Evolutionary conservation across 768 basidiomycete species (phyloP), one percentile per base, ranked within the genome.

Genomic region (Amanita jacksonii): DNA sequence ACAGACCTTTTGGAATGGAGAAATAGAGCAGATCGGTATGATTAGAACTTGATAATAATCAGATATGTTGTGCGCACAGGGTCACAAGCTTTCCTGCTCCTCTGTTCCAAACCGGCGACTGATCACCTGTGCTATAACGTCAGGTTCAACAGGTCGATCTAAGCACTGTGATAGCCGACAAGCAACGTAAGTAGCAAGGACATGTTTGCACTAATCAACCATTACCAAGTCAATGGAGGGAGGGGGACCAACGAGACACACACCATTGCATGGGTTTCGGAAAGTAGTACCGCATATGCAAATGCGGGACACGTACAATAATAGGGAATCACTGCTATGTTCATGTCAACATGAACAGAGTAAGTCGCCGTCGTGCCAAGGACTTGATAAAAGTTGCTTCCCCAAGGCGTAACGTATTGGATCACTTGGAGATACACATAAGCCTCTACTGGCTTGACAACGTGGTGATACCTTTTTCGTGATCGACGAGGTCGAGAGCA

Each of bases 261-360:
- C 43, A 82, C 87, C 81, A 83, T 79, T 15, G 78, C 54, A 54
- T 85, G 77, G 1, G 74, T 70, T 35, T 72, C 70, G 13, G 74
- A 67, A 38, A 73, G 62, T 25, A 89, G 59, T 13, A 85, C 81
- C 5, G 74, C 68, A 46, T 74, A 78, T 3, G 74, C 60, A 54
- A 85, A 89, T 0, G 87, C 76, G 2, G 84, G 81, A 53, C 86
- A 90, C 10, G 79, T 73, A 57, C 87, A 89, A 49, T 79, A 86
- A 48, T 70, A 70, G 8, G 73, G 66, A 3, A 65, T 60, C 16
- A 60, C 54, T 8, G 67, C 55, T 20, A 57, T 49, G n/a, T 57
- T 49, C 38, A 71, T 62, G 49, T 68, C 64, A 16, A 81, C 63
- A 34, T 69, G 63, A 28, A 88, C 77, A 23, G 66, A 63, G 55